phyloP scores from a whole-genome alignment of 2,329 filamentous ascomycete genomes.

The Fusarium ambrosium region DNA sequence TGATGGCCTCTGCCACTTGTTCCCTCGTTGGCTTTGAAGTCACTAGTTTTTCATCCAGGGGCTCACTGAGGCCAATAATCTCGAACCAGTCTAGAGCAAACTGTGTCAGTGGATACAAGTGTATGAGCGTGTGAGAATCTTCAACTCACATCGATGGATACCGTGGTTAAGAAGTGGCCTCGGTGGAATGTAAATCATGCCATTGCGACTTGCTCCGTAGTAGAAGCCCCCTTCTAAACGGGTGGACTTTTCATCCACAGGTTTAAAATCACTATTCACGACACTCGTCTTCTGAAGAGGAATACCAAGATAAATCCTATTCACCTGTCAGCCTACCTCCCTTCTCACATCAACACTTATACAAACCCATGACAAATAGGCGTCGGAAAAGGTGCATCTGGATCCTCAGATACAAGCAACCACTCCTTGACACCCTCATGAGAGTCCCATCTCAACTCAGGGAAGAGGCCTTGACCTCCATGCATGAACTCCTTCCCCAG shows the following conservation, averaged over 20 bases:
- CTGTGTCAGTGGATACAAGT: neutral
- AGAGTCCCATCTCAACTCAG: conserved; percentile 57
- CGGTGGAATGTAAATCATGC: conserved; percentile 60
- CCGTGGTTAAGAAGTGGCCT: conserved; percentile 64
- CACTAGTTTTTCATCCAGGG: conserved; percentile 55
- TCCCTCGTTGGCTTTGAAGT: conserved; percentile 56
- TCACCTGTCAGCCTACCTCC: neutral
- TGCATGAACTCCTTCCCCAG: conserved; percentile 55
- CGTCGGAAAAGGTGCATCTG: conserved; percentile 60
- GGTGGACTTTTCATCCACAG: conserved; percentile 45
- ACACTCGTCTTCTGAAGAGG: conserved; percentile 33
- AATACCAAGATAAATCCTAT: conserved; percentile 46
- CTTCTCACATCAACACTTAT: too few relatives aligned
- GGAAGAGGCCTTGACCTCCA: conserved; percentile 56
- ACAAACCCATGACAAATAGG: conserved; percentile 61
- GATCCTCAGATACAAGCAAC: conserved; percentile 62
- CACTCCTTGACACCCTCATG: conserved; percentile 58
- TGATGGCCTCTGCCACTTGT: conserved; percentile 58
- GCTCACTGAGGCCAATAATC: conserved; percentile 61
- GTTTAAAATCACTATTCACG: conserved; percentile 53
- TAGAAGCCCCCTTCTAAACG: conserved; percentile 60
- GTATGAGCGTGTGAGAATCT: neutral
- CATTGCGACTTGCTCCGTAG: conserved; percentile 58
- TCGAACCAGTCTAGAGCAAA: conserved; percentile 59
- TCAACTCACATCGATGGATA: conserved; percentile 60